phyloP scores from a whole-genome alignment of 108 stramenopile genomes.

The Asterionellopsis glacialis region DNA sequence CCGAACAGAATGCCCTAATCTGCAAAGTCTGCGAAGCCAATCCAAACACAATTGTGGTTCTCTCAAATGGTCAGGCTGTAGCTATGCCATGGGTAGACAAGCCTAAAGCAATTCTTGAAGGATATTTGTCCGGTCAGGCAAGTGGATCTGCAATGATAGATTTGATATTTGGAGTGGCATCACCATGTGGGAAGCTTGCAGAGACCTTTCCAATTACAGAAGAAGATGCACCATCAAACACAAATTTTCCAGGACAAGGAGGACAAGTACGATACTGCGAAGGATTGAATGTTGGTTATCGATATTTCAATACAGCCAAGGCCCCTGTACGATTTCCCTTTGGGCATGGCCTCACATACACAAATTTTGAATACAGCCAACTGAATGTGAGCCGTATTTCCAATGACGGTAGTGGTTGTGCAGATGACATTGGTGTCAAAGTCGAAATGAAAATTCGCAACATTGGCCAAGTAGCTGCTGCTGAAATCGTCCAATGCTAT shows the following conservation, averaged over 20 bases:
- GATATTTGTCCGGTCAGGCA: slow-evolving; percentile 60
- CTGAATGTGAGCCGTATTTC: slow-evolving; percentile 13
- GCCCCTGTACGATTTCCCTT: slow-evolving; percentile 58
- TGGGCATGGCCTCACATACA: slow-evolving; percentile 69
- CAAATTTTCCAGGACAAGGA: slow-evolving; percentile 31
- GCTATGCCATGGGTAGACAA: slow-evolving; percentile 44
- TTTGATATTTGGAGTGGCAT: slow-evolving; percentile 52
- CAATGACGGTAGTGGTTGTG: no score
- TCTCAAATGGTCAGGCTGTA: slow-evolving; percentile 46
- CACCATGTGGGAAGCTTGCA: slow-evolving; percentile 49
- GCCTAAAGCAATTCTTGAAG: slow-evolving; percentile 35
- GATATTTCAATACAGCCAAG: slow-evolving; percentile 45
- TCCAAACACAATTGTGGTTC: slow-evolving; percentile 39
- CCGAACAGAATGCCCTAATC: slow-evolving; percentile 37
- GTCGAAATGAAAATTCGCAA: slow-evolving; percentile 27
- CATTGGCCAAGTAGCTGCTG: slow-evolving; percentile 21
- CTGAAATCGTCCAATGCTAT: slow-evolving; percentile 47
- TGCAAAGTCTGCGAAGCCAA: slow-evolving; percentile 23
- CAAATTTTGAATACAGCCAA: slow-evolving; percentile 47
- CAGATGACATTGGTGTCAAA: slow-evolving; percentile 7
- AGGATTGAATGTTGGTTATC: slow-evolving; percentile 65
- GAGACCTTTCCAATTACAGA: slow-evolving; percentile 44
- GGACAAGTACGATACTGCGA: slow-evolving; percentile 52
- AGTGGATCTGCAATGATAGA: slow-evolving; percentile 58
- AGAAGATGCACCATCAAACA: slow-evolving; percentile 19